Percentiles rank a stretch among this genome's conserved stretches.
Evolutionary conservation across 352 stramenopile genomes (phyloP).

Genomic region (Phytophthora uliginosa): DNA sequence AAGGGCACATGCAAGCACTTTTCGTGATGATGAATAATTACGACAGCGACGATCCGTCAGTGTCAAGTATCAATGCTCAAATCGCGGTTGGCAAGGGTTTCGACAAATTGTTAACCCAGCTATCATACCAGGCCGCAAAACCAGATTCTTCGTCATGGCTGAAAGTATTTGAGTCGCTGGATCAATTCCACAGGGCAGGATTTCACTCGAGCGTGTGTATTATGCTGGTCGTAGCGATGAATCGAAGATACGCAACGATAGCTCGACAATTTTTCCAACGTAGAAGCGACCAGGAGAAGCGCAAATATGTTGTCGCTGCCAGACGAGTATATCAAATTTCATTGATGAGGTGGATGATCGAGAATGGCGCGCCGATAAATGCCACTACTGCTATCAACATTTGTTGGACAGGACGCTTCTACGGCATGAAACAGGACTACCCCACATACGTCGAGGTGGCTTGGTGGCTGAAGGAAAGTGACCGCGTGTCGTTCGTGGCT

Average conservation of each 20-base stretch:
- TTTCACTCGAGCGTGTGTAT: not conserved
- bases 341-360: not conserved
- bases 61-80: not conserved
- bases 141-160: not conserved
- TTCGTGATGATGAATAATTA: too few species aligned
- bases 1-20: too few species aligned
- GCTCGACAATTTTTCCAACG: not conserved
- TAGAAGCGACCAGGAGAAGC: not conserved
- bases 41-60: too few species aligned
- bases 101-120: not conserved
- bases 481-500: too few species aligned
- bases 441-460: too few species aligned
- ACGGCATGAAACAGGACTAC: too few species aligned
- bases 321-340: not conserved
- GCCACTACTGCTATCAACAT: not conserved
- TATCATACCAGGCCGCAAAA: not conserved
- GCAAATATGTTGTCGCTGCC: not conserved
- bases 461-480: too few species aligned
- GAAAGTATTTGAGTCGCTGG: not conserved
- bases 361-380: not conserved
- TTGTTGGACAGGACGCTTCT: too few species aligned
- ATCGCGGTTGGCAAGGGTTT: not conserved
- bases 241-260: not conserved
- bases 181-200: not conserved
- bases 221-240: not conserved